Base-by-base conservation (phyloP, 2,329 filamentous ascomycete species). In the Penicillium capsulatum region DNA sequence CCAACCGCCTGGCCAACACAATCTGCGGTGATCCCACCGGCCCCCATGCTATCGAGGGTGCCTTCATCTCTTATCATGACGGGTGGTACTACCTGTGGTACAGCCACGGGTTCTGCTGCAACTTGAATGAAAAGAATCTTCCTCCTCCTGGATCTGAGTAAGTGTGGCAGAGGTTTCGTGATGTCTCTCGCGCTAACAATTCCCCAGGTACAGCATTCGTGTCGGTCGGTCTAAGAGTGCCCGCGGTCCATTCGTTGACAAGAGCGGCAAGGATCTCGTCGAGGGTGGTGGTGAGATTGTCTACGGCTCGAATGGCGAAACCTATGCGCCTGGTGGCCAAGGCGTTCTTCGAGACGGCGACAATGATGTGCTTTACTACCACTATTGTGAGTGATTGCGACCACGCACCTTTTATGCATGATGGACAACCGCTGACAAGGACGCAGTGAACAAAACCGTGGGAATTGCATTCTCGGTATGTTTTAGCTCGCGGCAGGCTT, bases 311-410 rank as follows among this genome's bases (percentile, higher is more conserved):
- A 80, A 84, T 45, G 75, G 64, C 8, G 74, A 67, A 17, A 71
- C 83, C 0, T 85, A 84, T 51, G 81, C 76, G 11, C 81, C 81
- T 7, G 82, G 81, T 31, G 80, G 80, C 2, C 80, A 84, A 54
- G 77, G 76, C 13, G 70, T 83, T 2, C 73, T 75, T 45, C 64
- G 66, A 2, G 78, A 81, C 43, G 50, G 45, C 7, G 44, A 48
- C 5, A 50, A 41, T 3, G 61, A 64, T 33, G 45, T 60, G 15
- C 53, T 64, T 3, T 64, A 61, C 38, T 64, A 64, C 35, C 61
- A 64, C 31, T 64, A 63, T 29, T 44, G 61, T 64, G 40, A 44
- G 59, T 52, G 7, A 8, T 28, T 28, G 7, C 20, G 8, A 13
- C 10, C n/a, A 15, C 1, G 16, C 2, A 24, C 5, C n/a, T 2